Evolutionary conservation across 2,329 filamentous ascomycete genomes (phyloP), one percentile per base, ranked within the genome.

Genomic region (Fusarium graminum): DNA sequence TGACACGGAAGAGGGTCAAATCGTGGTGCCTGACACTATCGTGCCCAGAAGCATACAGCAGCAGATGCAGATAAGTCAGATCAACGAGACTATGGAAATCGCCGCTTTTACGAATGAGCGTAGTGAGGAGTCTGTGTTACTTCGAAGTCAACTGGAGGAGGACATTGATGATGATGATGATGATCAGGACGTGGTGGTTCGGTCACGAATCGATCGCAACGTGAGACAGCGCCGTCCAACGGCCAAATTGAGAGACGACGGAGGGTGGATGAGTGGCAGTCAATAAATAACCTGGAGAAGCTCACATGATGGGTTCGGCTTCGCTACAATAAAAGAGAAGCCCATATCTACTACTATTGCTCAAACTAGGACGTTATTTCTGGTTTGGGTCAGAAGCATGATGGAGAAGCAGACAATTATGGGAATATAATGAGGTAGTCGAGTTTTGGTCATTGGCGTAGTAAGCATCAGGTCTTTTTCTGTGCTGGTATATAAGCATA

Each of bases 191-290:
- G 72, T 75, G 29, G 58, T 77, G 19, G 58, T 77, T 14, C 69
- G 72, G 49, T 71, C 52, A 29, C 59, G 59, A 29, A 30, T 62
- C 26, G 59, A 74, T 30, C 68, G 76, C 40, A 70, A 68, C 17
- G 59, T 63, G 25, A 72, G 78, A 51, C 75, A 72, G 26, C 74
- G 78, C 38, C 74, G 78, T 19, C 72, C 67, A 43, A 76, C 78
- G 4, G 75, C 76, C 10, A 80, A 80, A 44, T 75, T 78, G 54
- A 70, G 76, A 32, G 76, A 79, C 22, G 77, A 74, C 17, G 76
- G 77, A 8, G 29, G 42, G 32, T 57, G 62, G 52, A 50, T 60
- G 25, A 45, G 43, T 16, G 56, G 43, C 17, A 69, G 63, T 25
- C 60, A 64, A 39, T 65, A 39, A 67, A 41, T 59, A 41, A 61